Conservation (phyloP, 176 grass and related monocot genomes). For the Ananas comosus region DNA sequence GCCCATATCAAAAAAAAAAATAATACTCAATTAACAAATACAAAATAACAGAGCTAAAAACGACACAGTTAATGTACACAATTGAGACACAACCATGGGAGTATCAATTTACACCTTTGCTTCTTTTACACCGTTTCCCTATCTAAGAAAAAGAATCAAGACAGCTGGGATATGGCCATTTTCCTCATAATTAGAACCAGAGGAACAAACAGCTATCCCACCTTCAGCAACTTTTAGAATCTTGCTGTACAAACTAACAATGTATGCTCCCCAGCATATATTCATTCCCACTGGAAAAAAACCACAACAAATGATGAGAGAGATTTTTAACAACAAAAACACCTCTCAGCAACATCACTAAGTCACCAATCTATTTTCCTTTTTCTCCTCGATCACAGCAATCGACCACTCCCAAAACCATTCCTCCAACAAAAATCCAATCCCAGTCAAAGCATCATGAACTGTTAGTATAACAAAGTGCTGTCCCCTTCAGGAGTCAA, state of each 20-base stretch:
- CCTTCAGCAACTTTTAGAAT: slow-evolving; percentile 28
- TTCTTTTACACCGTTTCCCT: slow-evolving; percentile 3
- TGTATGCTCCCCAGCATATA: slow-evolving; percentile 15
- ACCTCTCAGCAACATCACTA: not conserved
- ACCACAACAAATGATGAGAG: not conserved
- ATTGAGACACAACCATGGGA: not conserved
- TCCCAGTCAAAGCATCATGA: slow-evolving; percentile 23
- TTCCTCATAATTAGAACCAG: not conserved
- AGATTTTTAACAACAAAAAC: not conserved
- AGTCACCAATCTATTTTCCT: not conserved
- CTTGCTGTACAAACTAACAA: slow-evolving; percentile 46
- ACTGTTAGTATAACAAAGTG: slow-evolving; percentile 2
- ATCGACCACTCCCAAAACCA: slow-evolving; percentile 9
- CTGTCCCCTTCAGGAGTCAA: slow-evolving; percentile 14
- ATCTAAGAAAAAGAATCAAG: slow-evolving; percentile 20
- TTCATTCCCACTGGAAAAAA: not conserved
- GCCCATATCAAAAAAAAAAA: not conserved
- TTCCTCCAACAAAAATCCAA: slow-evolving; percentile 17
- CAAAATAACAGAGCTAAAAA: not conserved
- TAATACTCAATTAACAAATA: not conserved
- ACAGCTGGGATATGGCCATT: not conserved
- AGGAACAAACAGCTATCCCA: slow-evolving; percentile 27
- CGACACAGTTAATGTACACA: not conserved
- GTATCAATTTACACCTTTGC: not conserved
- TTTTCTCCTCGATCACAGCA: not conserved